Percentiles rank a stretch among this genome's conserved stretches.
Conservation (phyloP, 2,329 filamentous ascomycete species). For the Colletotrichum costaricense region DNA sequence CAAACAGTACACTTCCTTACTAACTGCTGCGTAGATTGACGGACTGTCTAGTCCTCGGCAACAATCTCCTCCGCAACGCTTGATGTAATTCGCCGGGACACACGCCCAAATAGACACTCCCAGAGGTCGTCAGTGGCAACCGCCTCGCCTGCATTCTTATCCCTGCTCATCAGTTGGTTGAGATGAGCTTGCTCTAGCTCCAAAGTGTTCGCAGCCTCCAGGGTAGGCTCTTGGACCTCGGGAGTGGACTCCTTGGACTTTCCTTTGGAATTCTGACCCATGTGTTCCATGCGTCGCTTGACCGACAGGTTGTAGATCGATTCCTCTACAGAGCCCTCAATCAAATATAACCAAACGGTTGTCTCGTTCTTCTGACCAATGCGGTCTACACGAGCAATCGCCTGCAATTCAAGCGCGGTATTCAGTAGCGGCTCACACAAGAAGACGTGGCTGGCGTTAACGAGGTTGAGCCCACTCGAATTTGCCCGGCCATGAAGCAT, state of each 20-base stretch:
- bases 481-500: constrained; percentile 90
- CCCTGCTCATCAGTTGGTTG: constrained; percentile 76
- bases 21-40: not conserved
- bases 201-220: constrained; percentile 87
- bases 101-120: constrained; percentile 84
- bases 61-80: constrained; percentile 13
- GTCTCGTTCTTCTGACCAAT: constrained; percentile 92
- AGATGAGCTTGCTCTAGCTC: constrained; percentile 82
- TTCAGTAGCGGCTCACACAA: constrained; percentile 95
- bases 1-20: not conserved
- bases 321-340: constrained; percentile 92
- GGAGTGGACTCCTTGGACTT: constrained; percentile 54
- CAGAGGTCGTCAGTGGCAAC: constrained; percentile 85
- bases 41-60: not conserved
- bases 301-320: constrained; percentile 91
- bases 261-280: constrained; percentile 61
- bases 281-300: constrained; percentile 80
- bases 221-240: constrained; percentile 66
- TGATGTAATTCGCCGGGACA: constrained; percentile 45
- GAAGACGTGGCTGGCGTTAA: constrained; percentile 94
- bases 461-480: constrained; percentile 88
- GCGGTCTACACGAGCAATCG: constrained; percentile 92
- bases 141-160: constrained; percentile 79
- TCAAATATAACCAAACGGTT: constrained; percentile 94
- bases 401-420: constrained; percentile 92